Conservation (phyloP, 2,329 filamentous ascomycete genomes). For the Uncinocarpus reesii region DNA sequence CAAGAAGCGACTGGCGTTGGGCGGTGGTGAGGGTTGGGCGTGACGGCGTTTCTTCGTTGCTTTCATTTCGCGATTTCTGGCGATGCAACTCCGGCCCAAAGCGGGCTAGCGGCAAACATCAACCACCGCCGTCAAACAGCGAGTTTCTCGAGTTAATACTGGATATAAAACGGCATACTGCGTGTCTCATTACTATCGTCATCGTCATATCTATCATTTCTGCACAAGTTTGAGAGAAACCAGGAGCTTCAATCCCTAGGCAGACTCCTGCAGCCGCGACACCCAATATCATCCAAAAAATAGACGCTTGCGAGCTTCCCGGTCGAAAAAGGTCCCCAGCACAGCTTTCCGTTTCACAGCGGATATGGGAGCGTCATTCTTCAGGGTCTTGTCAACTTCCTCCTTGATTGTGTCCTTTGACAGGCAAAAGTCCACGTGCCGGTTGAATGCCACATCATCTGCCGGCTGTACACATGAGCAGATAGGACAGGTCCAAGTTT, state of each 20-base stretch:
- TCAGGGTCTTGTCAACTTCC: conserved; percentile 50
- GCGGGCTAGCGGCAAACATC: conserved; percentile 4
- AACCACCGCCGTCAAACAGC: no score
- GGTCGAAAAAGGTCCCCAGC: conserved; percentile 24
- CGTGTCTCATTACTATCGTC: no score
- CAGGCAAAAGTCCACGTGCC: conserved; percentile 85
- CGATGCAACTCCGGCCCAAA: conserved; percentile 1
- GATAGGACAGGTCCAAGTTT: conserved; percentile 73
- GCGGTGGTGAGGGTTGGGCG: not conserved
- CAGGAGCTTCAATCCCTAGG: conserved; percentile 5
- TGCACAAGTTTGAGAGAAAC: no score
- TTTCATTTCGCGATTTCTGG: conserved; percentile 8
- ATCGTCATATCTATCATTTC: not conserved
- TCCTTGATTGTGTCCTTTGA: conserved; percentile 79
- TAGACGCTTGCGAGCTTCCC: conserved; percentile 21
- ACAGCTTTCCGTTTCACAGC: conserved; percentile 16
- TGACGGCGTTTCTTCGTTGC: not conserved
- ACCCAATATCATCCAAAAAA: conserved; percentile 17
- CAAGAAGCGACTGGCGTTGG: not conserved
- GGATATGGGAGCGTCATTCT: conserved; percentile 15
- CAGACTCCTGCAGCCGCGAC: not conserved
- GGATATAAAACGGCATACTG: no score
- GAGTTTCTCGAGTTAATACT: no score
- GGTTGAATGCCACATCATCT: conserved; percentile 70
- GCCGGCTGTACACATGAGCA: conserved; percentile 66